Base-by-base conservation (phyloP, 768 basidiomycete genomes). In the Suillus clintonianus region DNA sequence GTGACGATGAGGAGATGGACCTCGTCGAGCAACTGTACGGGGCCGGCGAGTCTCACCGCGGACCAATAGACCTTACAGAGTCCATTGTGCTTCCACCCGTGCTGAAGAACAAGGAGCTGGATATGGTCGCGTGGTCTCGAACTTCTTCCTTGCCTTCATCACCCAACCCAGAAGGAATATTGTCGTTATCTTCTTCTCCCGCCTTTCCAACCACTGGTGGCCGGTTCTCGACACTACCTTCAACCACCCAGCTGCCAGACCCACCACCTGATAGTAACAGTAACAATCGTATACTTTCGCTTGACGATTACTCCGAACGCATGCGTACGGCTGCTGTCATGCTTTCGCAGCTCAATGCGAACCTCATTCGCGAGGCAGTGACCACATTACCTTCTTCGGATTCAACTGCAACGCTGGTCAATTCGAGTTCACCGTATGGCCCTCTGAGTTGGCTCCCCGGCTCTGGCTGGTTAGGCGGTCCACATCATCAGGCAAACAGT, bases 311-410 rank as follows among this genome's bases (percentile, higher is more conserved):
- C 78, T 97, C 97, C 1, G 95, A 98, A 68, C 88, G 97, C 58
- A 99, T 99, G 97, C 88, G 94, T 9, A 97, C 95, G 11, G 97
- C 97, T 11, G 97, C 97, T 11, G 90, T 99, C 65, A 98, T 99
- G 97, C 88, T 99, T 34, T 89, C 97, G 1, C 97, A 99, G 76
- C 84, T 99, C 55, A 97, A 95, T 70, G 89, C 94, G 1, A 93
- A 84, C 70, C 81, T 91, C 58, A 79, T 85, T 36, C 84, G 86
- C 65, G 89, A 91, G 68, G 76, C 82, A 30, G 69, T 80, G 5
- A 77, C 76, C 1, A 60, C 66, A 47, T 60, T 65, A 43, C 60
- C 70, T 27, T 72, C 59, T 58, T 65, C 68, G 42, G 51, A 45
- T 32, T 60, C 60, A 34, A 54, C 64, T 60, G 59, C 59, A 11